Percentiles rank a stretch among this genome's conserved stretches.
Evolutionary conservation across 139 green algal species (phyloP).

Genomic region (Spirogloea muscicola): DNA sequence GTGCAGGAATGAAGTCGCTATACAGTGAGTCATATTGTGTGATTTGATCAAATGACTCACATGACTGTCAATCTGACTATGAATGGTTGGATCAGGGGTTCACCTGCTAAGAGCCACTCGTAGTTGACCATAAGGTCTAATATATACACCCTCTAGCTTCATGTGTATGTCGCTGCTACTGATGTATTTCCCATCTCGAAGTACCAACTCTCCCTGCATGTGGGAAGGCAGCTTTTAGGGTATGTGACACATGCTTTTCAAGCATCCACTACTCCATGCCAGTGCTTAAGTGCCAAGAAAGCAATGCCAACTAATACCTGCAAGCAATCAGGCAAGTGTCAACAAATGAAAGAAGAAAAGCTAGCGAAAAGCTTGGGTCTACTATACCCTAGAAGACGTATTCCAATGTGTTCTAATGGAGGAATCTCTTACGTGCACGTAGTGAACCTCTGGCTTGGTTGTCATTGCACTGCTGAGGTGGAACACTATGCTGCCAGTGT

Average conservation of each 20-base stretch:
- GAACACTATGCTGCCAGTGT: constrained; percentile 40
- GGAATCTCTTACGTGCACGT: constrained; percentile 30
- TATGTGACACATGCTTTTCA: background rate
- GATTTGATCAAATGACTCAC: background rate
- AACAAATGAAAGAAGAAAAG: background rate
- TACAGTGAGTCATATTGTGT: background rate
- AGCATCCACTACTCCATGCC: background rate
- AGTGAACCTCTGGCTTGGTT: constrained; percentile 14
- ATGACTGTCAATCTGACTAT: background rate
- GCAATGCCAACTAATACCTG: background rate
- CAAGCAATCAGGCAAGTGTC: background rate
- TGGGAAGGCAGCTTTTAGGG: background rate
- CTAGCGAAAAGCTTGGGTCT: background rate
- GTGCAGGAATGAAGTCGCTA: too few relatives aligned
- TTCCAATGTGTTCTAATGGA: background rate
- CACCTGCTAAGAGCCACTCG: constrained; percentile 36
- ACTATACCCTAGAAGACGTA: background rate
- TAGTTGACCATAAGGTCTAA: constrained; percentile 19
- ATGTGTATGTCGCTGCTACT: constrained; percentile 56
- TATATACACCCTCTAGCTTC: constrained; percentile 53
- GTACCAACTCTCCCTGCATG: constrained; percentile 62
- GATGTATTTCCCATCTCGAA: constrained; percentile 61
- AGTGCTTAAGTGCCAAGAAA: background rate
- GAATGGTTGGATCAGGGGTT: too few relatives aligned
- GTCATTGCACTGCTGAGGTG: constrained; percentile 22